phyloP scores from a whole-genome alignment of 2,329 filamentous ascomycete genomes.

The Arthrobotrys entomopaga region DNA sequence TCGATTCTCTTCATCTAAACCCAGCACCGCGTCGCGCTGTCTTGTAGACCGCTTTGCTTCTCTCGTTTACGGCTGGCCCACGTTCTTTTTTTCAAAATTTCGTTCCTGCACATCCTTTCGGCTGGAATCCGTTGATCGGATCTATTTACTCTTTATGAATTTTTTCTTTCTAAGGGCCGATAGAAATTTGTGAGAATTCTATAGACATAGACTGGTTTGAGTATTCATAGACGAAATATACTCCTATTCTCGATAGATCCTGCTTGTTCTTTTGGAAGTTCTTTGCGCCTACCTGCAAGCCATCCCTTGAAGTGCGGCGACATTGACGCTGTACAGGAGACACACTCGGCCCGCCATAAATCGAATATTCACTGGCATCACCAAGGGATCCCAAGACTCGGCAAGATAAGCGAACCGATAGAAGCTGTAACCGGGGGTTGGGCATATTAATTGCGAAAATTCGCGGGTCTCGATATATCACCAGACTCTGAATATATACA shows the following conservation, averaged over 20 bases:
- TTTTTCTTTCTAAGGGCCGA: conserved; percentile 12
- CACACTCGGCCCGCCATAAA: too few relatives aligned
- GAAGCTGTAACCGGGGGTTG: conserved; percentile 46
- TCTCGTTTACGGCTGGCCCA: conserved; percentile 6
- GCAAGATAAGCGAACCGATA: conserved; percentile 43
- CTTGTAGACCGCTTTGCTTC: conserved; percentile 46
- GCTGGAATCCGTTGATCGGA: conserved; percentile 55
- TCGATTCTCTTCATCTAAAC: conserved; percentile 12
- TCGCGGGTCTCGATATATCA: conserved; percentile 5
- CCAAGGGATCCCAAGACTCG: conserved; percentile 33
- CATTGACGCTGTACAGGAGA: conserved; percentile 6
- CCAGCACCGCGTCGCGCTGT: conserved; percentile 39
- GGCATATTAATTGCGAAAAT: conserved; percentile 27
- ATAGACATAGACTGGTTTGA: conserved; percentile 38
- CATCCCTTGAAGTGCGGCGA: conserved; percentile 31
- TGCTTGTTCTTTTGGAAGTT: conserved; percentile 38
- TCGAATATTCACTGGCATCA: not conserved
- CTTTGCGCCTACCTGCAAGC: conserved; percentile 48
- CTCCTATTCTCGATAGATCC: conserved; percentile 25
- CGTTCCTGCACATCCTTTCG: conserved; percentile 22
- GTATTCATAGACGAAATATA: conserved; percentile 39
- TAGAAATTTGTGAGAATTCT: conserved; percentile 29
- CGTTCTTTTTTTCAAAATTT: conserved; percentile 25
- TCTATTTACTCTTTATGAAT: conserved; percentile 41
- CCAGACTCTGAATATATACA: conserved; percentile 4